Percentiles rank a stretch among this genome's conserved stretches.
phyloP scores from a whole-genome alignment of 2,329 filamentous ascomycete species.

The Fusarium coicis region DNA sequence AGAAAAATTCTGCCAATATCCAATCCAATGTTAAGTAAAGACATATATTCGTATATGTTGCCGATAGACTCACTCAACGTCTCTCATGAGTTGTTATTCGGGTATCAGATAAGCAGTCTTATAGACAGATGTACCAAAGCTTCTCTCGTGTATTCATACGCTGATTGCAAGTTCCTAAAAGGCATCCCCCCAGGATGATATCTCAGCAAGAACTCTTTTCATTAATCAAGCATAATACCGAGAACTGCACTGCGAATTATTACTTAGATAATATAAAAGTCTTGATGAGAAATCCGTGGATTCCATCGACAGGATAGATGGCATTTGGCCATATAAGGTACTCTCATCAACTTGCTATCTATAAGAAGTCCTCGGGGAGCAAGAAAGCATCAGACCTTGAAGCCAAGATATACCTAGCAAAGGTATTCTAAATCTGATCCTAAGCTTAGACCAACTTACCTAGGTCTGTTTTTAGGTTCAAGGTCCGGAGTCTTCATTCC shows the following conservation, averaged over 20 bases:
- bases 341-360: fast-evolving
- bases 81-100: too few species aligned
- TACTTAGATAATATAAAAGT: fast-evolving
- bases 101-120: too few species aligned
- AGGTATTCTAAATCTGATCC: background rate
- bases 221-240: fast-evolving
- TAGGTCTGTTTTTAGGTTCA: background rate
- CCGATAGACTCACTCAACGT: background rate
- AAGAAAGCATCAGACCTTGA: fast-evolving
- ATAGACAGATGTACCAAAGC: too few species aligned
- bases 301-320: fast-evolving
- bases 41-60: fast-evolving
- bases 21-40: fast-evolving
- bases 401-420: fast-evolving
- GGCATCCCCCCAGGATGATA: background rate
- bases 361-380: fast-evolving
- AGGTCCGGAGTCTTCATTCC: background rate
- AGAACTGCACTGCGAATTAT: background rate
- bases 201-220: background rate
- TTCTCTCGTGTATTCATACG: too few species aligned
- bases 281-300: fast-evolving
- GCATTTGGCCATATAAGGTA: fast-evolving
- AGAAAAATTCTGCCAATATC: fast-evolving
- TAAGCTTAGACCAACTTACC: background rate
- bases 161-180: too few species aligned